phyloP scores from a whole-genome alignment of 306 rosid genomes.

The Quercus glauca region DNA sequence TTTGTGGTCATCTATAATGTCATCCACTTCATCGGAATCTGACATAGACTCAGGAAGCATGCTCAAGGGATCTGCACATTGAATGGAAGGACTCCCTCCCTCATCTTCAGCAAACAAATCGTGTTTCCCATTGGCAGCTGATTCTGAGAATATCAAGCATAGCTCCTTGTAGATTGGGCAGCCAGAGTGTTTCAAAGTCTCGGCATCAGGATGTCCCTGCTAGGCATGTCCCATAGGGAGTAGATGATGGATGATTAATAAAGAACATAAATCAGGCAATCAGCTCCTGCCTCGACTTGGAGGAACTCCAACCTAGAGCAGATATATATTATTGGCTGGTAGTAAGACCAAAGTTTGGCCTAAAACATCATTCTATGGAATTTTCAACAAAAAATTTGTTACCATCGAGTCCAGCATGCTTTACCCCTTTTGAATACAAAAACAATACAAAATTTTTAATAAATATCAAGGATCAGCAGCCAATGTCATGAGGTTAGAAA shows the following conservation, averaged over 20 bases:
- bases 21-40: conserved; percentile 53
- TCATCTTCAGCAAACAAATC: conserved; percentile 36
- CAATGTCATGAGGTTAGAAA: conserved; percentile 8
- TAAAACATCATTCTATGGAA: conserved; percentile 10
- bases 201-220: conserved; percentile 77
- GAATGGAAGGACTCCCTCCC: conserved; percentile 28
- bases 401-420: background rate
- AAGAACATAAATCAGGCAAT: conserved; percentile 15
- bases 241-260: conserved; percentile 14
- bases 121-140: conserved; percentile 47
- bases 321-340: background rate
- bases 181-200: conserved; percentile 50
- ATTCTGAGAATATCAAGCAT: conserved; percentile 63
- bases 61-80: conserved; percentile 35
- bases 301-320: conserved; percentile 4
- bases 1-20: conserved; percentile 30
- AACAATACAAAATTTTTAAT: background rate
- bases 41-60: conserved; percentile 43
- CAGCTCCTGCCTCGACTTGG: conserved; percentile 1
- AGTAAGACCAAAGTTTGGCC: conserved; percentile 11
- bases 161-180: conserved; percentile 73
- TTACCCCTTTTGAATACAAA: conserved; percentile 2
- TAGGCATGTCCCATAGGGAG: conserved; percentile 8
- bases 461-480: conserved; percentile 5
- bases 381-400: conserved; percentile 2